Evolutionary conservation across 768 basidiomycete species (phyloP).

Genomic region (Lentinus brumalis): DNA sequence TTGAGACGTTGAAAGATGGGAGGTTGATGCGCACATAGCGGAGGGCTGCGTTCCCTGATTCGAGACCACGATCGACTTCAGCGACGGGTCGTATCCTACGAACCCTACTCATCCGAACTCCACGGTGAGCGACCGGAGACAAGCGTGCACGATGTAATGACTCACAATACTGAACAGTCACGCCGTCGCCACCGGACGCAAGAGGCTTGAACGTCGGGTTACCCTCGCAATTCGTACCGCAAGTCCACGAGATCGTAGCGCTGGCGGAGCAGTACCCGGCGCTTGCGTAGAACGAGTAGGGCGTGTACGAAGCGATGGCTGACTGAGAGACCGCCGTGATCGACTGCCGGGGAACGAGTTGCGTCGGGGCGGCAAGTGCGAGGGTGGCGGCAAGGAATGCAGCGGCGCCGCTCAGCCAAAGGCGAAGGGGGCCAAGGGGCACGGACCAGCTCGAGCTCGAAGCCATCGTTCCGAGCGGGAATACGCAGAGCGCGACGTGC

Average conservation of each 20-base stretch:
- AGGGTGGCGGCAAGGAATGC: not conserved
- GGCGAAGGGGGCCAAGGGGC: not conserved
- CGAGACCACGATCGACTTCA: constrained; percentile 37
- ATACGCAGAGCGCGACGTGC: not conserved
- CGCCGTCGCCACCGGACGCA: constrained; percentile 51
- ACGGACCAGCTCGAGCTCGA: not conserved
- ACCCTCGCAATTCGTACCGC: constrained; percentile 44
- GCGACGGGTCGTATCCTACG: constrained; percentile 49
- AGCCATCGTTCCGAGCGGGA: too few relatives aligned
- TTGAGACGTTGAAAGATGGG: not conserved
- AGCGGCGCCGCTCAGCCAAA: not conserved
- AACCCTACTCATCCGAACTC: constrained; percentile 40
- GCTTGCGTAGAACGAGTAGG: constrained; percentile 33
- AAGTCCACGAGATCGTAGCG: constrained; percentile 30
- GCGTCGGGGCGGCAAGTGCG: not conserved
- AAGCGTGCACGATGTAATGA: not conserved
- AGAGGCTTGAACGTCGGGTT: constrained; percentile 50
- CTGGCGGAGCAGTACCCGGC: constrained; percentile 35
- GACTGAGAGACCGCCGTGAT: constrained; percentile 27
- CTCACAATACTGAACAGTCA: constrained; percentile 44
- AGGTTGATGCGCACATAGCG: constrained; percentile 28
- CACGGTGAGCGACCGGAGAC: not conserved
- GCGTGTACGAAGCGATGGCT: constrained; percentile 31
- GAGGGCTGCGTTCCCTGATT: constrained; percentile 41
- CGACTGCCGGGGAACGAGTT: not conserved